These are phyloP conservation scores for Sanguinoderma infundibulare DNA, from an alignment of 1,284 basidiomycete genomes.

Conservation along the genomic window DNA sequence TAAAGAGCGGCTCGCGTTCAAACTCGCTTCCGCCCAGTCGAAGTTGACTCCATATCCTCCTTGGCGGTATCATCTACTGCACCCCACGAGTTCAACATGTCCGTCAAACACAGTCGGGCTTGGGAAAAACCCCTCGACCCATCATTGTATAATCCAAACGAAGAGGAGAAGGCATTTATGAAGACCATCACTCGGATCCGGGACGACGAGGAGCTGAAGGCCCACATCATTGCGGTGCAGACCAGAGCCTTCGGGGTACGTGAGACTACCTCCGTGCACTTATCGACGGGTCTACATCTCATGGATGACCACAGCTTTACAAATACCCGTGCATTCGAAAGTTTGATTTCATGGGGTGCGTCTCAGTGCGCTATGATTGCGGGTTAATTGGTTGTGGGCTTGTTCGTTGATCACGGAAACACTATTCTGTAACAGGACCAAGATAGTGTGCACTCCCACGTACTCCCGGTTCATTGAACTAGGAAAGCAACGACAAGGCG, in stretches of 20 bases:
- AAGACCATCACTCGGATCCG: slow-evolving; percentile 22
- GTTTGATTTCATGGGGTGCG: slow-evolving; percentile 23
- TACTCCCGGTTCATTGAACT: slow-evolving; percentile 38
- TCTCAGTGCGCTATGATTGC: background rate
- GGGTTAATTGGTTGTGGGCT: too few species aligned
- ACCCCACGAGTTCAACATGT: too few species aligned
- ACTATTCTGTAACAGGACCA: slow-evolving; percentile 16
- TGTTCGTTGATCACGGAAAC: too few species aligned
- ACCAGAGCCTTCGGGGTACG: slow-evolving; percentile 20
- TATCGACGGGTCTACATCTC: background rate
- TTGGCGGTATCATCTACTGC: too few species aligned
- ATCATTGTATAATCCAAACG: slow-evolving; percentile 10
- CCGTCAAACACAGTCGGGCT: slow-evolving; percentile 5
- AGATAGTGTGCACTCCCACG: slow-evolving; percentile 17
- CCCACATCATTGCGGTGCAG: slow-evolving; percentile 19
- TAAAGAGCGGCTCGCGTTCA: too few species aligned
- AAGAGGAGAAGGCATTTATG: slow-evolving; percentile 23
- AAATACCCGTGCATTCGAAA: slow-evolving; percentile 25
- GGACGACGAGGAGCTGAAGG: slow-evolving; percentile 21
- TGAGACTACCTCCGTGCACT: background rate
- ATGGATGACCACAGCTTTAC: slow-evolving; percentile 7
- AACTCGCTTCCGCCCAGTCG: too few species aligned
- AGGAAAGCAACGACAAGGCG: slow-evolving; percentile 39
- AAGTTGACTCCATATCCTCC: too few species aligned
- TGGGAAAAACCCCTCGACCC: slow-evolving; percentile 14